Evolutionary conservation across 2,329 filamentous ascomycete genomes (phyloP).

Genomic region (Botrytis tulipae): DNA sequence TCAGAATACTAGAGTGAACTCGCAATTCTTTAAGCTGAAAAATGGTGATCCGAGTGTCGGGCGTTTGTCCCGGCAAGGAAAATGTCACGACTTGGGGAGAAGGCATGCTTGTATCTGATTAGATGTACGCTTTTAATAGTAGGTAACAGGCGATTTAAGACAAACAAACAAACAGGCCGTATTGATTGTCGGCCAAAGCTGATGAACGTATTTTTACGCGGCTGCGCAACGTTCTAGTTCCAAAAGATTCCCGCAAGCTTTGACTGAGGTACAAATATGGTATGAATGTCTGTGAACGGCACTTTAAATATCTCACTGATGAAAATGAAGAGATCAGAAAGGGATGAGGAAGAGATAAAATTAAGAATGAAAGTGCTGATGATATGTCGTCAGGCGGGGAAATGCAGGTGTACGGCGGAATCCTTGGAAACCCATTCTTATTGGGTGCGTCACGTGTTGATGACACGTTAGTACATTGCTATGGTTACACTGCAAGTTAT

Average conservation of each 20-base stretch:
- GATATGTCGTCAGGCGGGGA: too few relatives aligned
- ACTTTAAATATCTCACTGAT: background rate
- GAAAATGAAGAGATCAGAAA: background rate
- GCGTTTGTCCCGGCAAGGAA: background rate
- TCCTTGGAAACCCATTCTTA: background rate
- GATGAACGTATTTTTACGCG: background rate
- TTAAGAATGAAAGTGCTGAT: too few relatives aligned
- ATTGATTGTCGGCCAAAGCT: background rate
- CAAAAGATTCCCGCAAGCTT: background rate
- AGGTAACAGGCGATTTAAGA: background rate
- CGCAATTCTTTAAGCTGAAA: constrained; percentile 1
- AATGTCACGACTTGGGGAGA: background rate
- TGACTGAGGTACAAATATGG: background rate
- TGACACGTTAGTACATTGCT: background rate
- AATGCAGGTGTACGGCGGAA: too few relatives aligned
- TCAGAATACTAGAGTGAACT: constrained; percentile 22
- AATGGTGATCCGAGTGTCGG: background rate
- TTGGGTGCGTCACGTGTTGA: background rate
- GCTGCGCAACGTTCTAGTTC: background rate
- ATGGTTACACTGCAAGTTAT: background rate
- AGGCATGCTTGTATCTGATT: background rate
- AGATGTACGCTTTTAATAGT: background rate
- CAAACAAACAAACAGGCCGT: background rate
- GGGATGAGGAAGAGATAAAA: background rate
- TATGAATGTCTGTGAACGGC: background rate